phyloP scores from a whole-genome alignment of 305 asterid genomes.

The Rubia peregrina region DNA sequence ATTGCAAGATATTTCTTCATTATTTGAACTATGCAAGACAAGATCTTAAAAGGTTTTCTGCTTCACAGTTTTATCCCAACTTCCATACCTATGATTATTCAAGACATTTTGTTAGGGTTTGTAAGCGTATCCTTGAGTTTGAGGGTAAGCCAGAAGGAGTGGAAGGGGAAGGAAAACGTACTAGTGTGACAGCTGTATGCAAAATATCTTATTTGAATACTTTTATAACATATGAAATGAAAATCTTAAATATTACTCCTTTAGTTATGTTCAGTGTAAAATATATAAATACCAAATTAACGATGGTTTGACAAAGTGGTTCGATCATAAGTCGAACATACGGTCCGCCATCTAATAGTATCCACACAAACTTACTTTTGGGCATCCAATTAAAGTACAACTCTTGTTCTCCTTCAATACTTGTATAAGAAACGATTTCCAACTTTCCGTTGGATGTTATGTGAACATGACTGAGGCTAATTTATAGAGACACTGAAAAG shows the following conservation, averaged over 20 bases:
- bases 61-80: constrained; percentile 18
- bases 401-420: too few relatives aligned
- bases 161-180: constrained; percentile 86
- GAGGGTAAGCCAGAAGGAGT: constrained; percentile 97
- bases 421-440: too few relatives aligned
- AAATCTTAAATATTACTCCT: not conserved
- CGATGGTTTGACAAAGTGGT: too few relatives aligned
- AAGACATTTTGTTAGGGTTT: constrained; percentile 83
- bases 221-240: not conserved
- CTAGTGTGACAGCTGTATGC: constrained; percentile 88
- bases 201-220: not conserved
- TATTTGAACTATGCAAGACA: not conserved
- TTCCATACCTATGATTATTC: constrained; percentile 34
- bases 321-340: too few relatives aligned
- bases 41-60: not conserved
- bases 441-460: too few relatives aligned
- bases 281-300: too few relatives aligned
- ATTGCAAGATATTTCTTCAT: too few relatives aligned
- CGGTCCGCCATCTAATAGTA: too few relatives aligned
- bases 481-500: too few relatives aligned
- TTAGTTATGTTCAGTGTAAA: not conserved
- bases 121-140: constrained; percentile 85
- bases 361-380: too few relatives aligned
- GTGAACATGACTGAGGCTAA: too few relatives aligned
- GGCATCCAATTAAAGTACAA: too few relatives aligned